Conservation (phyloP, 306 rosid genomes). For the Castanospermum australe region DNA sequence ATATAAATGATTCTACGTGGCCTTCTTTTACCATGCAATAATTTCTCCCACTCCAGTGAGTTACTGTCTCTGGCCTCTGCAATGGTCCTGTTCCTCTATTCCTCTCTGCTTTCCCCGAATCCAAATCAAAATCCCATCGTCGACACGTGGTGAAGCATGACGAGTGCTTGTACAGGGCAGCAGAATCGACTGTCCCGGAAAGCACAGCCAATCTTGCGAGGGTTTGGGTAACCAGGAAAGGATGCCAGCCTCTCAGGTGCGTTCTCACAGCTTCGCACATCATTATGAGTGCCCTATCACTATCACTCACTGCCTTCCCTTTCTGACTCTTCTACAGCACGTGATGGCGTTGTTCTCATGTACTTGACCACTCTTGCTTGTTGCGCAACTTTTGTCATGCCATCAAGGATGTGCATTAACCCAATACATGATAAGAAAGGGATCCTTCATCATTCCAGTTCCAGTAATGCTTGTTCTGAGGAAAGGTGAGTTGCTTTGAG, state of each 20-base stretch:
- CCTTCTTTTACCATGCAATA: too few species aligned
- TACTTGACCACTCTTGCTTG: constrained; percentile 17
- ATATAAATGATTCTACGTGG: too few species aligned
- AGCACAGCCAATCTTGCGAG: constrained; percentile 80
- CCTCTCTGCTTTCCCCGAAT: constrained; percentile 12
- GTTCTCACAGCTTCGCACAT: constrained; percentile 88
- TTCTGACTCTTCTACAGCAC: too few species aligned
- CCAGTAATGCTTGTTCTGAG: constrained; percentile 56
- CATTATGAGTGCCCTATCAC: too few species aligned
- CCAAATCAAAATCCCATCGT: constrained; percentile 3
- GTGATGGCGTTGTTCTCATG: too few species aligned
- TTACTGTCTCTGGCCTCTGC: too few species aligned
- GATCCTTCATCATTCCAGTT: constrained; percentile 58
- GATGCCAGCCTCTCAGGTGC: constrained; percentile 95
- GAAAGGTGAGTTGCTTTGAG: constrained; percentile 53
- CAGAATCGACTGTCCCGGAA: constrained; percentile 93
- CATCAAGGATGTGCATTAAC: constrained; percentile 92
- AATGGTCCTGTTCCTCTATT: constrained; percentile 7
- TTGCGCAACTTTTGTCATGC: constrained; percentile 92
- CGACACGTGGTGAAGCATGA: constrained; percentile 18
- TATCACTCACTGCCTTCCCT: not conserved
- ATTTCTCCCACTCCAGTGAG: too few species aligned
- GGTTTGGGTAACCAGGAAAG: constrained; percentile 96
- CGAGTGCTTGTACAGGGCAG: constrained; percentile 79
- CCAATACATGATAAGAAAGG: constrained; percentile 92